Evolutionary conservation across 768 basidiomycete genomes (phyloP), one percentile per base, ranked within the genome.

Genomic region (Hemileccinum impolitum): DNA sequence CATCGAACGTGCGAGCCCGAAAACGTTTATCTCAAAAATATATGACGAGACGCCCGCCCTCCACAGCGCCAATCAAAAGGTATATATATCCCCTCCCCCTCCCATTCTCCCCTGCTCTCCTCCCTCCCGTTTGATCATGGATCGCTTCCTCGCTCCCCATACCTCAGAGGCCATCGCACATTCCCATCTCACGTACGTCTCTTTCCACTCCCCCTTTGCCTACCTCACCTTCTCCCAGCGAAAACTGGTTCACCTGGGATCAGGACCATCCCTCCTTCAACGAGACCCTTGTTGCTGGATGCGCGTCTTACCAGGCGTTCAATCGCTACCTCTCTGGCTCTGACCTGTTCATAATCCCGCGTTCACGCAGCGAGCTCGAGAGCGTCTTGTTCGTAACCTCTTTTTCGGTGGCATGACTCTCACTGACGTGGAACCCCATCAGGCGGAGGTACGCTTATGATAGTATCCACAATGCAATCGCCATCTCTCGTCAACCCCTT

Each of bases 221-320:
- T 47, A 56, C 56, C 57, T 55, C 62, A 53, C 43, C 42, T 45
- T 38, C 52, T 50, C 37, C 23, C 59, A 89, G 86, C 39, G 82
- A 89, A 65, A 84, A 84, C 53, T 79, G 75, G 67, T 76, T 76
- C 54, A 72, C 70, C 37, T 89, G 87, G 86, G 85, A 88, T 61
- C 75, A 78, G 31, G 80, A 87, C 56, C 79, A 84, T 54, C 81
- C 81, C 13, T 78, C 80, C 12, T 73, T 86, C 60, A 76, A 87
- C 70, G 87, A 90, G 65, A 80, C 80, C 3, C 77, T 90, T 49
- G 79, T 90, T 36, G 84, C 88, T 1, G 80, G 82, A 18, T 87
- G 81, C 57, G 87, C 89, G n/a, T 83, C 88, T 5, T 91, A 91
- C 67, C 76, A 84, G 55, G 85, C 88, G 3, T 81, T 91, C 58